Evolutionary conservation across 805 yeast genomes (phyloP), one percentile per base, ranked within the genome.

Genomic region (Saturnispora dispora): DNA sequence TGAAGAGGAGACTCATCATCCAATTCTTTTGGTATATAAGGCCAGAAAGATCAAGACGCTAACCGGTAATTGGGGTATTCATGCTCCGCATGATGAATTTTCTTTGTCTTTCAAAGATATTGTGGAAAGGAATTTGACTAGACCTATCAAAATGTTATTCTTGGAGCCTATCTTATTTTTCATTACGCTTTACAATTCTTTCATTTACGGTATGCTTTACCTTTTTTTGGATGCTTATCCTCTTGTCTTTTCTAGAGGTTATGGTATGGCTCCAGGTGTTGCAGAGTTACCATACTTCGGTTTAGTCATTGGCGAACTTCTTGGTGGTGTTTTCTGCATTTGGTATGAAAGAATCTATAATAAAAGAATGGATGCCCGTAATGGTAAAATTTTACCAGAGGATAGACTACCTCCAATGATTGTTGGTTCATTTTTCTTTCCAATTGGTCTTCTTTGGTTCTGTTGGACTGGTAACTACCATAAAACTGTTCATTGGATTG

Each of bases 381-480:
- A 76, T 39, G 82, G 82, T 46, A 72, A 69, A 55, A 78, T 81
- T 30, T 77, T 82, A 18, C 95, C 96, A 0, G 96, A 89, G 66
- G 84, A 82, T 35, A 79, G 96, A 66, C 71, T 89, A 52, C 79
- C 82, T 17, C 81, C 90, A 33, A 79, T 88, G 84, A 77, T 87
- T 68, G 66, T 76, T 42, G 90, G 95, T 32, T 81, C 83, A 23
- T 56, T 86, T 50, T 63, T 76, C 8, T 87, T 89, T 71, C 84
- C 95, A 28, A 71, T 79, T 49, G 96, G 96, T 49, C 71, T 88
- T 55, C 74, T 88, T 60, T 85, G 96, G 96, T 74, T 89, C 65
- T 79, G 86, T 52, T 89, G 96, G 96, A 72, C 91, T 9, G 96
- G 96, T 63, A 76, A 79, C 56, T 89, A 82, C 66, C 82, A 78